Evolutionary conservation across 805 yeast species (phyloP).

Genomic region (Candida ovalis): DNA sequence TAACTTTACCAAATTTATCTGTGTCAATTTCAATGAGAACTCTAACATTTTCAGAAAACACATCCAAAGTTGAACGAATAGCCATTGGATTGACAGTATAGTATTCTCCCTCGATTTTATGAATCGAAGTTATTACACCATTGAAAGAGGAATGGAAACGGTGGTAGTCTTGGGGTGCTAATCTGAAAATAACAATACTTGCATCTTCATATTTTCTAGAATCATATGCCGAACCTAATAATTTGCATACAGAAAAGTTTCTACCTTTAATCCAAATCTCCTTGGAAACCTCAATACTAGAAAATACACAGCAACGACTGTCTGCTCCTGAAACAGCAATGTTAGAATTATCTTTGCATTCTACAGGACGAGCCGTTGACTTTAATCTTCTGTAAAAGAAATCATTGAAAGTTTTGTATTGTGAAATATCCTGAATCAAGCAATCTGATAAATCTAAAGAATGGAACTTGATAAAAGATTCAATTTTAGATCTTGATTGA

Average conservation of each 20-base stretch:
- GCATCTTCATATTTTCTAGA: conserved; percentile 45
- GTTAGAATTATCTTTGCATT: conserved; percentile 45
- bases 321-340: conserved; percentile 81
- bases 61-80: conserved; percentile 79
- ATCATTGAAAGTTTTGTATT: conserved; percentile 75
- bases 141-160: conserved; percentile 86
- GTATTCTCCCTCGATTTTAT: conserved; percentile 79
- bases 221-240: conserved; percentile 35
- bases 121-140: conserved; percentile 66
- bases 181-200: conserved; percentile 72
- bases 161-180: conserved; percentile 97
- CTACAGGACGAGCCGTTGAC: conserved; percentile 68
- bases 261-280: conserved; percentile 87
- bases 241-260: conserved; percentile 61
- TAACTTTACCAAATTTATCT: conserved; percentile 69
- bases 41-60: conserved; percentile 87
- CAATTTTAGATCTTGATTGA: conserved; percentile 60
- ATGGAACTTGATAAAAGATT: conserved; percentile 78
- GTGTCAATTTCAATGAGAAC: conserved; percentile 75
- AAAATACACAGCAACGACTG: conserved; percentile 73
- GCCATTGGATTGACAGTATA: conserved; percentile 99
- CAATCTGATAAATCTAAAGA: conserved; percentile 75
- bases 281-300: conserved; percentile 56
- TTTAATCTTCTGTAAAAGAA: conserved; percentile 79
- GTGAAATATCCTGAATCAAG: conserved; percentile 39